Conservation (phyloP, 2,329 filamentous ascomycete genomes). For the Trichoderma sp. region DNA sequence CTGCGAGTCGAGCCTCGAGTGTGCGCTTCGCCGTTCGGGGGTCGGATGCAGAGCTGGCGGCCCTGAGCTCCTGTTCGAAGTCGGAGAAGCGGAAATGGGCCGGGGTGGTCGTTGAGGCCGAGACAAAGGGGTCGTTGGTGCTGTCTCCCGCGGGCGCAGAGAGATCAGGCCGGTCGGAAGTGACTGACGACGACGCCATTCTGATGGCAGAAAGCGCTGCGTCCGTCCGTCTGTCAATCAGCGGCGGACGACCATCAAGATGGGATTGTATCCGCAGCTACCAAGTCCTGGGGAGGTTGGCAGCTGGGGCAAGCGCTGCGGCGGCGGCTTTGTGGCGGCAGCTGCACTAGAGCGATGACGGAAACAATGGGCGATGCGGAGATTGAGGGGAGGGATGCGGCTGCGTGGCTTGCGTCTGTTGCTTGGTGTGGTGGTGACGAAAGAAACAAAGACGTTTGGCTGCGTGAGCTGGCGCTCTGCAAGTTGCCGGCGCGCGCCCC, state of each 20-base stretch:
- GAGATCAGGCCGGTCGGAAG: conserved; percentile 49
- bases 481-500: conserved; percentile 13
- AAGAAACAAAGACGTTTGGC: conserved; percentile 3
- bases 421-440: conserved; percentile 5
- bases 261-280: conserved; percentile 15
- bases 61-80: conserved; percentile 81
- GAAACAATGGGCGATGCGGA: conserved; percentile 9
- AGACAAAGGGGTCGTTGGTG: conserved; percentile 62
- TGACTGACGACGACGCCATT: conserved; percentile 52
- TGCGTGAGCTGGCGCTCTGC: conserved; percentile 16
- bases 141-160: conserved; percentile 41
- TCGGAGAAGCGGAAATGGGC: conserved; percentile 73
- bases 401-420: background rate
- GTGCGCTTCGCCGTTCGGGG: conserved; percentile 86
- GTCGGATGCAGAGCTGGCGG: conserved; percentile 74
- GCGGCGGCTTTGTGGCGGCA: conserved; percentile 4
- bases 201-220: conserved; percentile 32
- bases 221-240: conserved; percentile 33
- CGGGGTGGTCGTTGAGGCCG: conserved; percentile 43
- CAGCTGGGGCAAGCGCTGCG: conserved; percentile 14
- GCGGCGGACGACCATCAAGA: conserved; percentile 31
- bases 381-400: conserved; percentile 9
- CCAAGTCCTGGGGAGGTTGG: conserved; percentile 4
- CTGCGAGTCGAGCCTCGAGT: conserved; percentile 86
- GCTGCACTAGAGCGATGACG: background rate